These are phyloP conservation scores for Paecilomyces niveus DNA, from an alignment of 2,329 filamentous ascomycete genomes.

Conservation along the genomic window DNA sequence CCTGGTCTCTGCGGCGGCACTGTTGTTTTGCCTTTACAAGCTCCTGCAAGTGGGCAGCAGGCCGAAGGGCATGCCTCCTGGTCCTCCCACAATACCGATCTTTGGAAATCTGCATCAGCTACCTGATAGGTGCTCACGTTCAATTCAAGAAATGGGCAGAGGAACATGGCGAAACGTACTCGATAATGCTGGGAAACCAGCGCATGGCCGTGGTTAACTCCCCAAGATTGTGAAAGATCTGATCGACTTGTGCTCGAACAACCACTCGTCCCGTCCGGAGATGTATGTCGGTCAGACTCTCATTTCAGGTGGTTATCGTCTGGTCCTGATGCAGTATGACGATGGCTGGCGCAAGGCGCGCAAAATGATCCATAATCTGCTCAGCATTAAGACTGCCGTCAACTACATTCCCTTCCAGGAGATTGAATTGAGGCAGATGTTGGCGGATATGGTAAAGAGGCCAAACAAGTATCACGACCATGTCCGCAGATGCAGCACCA, in stretches of 20 bases:
- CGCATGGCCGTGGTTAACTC: conserved; percentile 4
- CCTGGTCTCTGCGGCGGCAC: neutral
- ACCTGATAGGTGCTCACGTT: conserved; percentile 2
- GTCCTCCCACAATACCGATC: conserved; percentile 9
- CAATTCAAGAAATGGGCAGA: conserved; percentile 10
- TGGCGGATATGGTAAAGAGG: conserved; percentile 9
- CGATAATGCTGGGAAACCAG: conserved; percentile 7
- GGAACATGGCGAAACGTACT: conserved; percentile 9
- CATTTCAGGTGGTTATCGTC: conserved; percentile 10
- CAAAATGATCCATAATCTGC: conserved; percentile 14
- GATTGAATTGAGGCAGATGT: conserved; percentile 10
- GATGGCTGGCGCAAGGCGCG: conserved; percentile 13
- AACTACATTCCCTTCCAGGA: conserved; percentile 13
- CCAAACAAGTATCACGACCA: conserved; percentile 9
- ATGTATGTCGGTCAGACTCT: conserved; percentile 8
- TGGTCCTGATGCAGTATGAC: conserved; percentile 14
- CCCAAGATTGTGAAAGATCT: conserved; percentile 4
- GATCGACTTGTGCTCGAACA: conserved; percentile 3
- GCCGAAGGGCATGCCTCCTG: conserved; percentile 10
- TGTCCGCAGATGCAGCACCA: conserved; percentile 7
- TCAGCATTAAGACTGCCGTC: conserved; percentile 11
- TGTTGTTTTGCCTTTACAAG: neutral
- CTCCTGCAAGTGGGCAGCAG: conserved; percentile 5
- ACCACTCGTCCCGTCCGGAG: conserved; percentile 5
- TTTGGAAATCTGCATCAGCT: conserved; percentile 12